Evolutionary conservation across 2,329 filamentous ascomycete genomes (phyloP), one percentile per base, ranked within the genome.

Genomic region (Knoxdaviesia proteae): DNA sequence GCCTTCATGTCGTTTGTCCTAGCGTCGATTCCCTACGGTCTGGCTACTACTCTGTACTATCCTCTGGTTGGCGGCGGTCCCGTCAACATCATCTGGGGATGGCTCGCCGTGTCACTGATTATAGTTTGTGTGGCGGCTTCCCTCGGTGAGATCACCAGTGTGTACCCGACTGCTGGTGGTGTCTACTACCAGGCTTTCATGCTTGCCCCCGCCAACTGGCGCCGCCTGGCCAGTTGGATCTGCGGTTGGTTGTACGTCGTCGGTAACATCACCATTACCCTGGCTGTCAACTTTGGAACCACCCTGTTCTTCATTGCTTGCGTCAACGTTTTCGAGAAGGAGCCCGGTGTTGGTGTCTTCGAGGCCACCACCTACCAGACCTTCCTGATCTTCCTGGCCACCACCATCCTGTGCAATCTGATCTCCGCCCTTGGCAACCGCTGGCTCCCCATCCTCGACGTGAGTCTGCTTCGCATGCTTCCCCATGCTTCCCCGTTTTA

Each of bases 241-340:
- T 80, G 75, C 49, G 80, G 80, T 46, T 86, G 80, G 80, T 64
- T 78, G 29, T 86, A 81, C 54, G 70, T 83, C 11, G 74, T 84
- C 42, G 82, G 82, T 45, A 86, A 86, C 60, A 78, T 84, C 56
- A 84, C 78, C 49, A 87, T 87, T 50, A 84, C 80, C 0, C 64
- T 84, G n/a, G 71, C 79, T n/a, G 80, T 84, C 54, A 82, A 83
- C 62, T 86, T 84, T 51, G 81, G 79, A 6, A 84, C 81, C 4
- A 80, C 76, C 0, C 71, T 84, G 49, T 69, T 74, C 55, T 57
- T 71, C 45, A 63, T 71, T 44, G 65, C 61, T 9, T 71, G 67
- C 52, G 54, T 74, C 56, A 70, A 72, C 45, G 65, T 74, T 34
- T 74, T 73, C 45, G 60, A 68, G 44, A 56, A 57, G 3, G 55